phyloP scores from a whole-genome alignment of 2,329 filamentous ascomycete species.

The Colletotrichum theobromicola region DNA sequence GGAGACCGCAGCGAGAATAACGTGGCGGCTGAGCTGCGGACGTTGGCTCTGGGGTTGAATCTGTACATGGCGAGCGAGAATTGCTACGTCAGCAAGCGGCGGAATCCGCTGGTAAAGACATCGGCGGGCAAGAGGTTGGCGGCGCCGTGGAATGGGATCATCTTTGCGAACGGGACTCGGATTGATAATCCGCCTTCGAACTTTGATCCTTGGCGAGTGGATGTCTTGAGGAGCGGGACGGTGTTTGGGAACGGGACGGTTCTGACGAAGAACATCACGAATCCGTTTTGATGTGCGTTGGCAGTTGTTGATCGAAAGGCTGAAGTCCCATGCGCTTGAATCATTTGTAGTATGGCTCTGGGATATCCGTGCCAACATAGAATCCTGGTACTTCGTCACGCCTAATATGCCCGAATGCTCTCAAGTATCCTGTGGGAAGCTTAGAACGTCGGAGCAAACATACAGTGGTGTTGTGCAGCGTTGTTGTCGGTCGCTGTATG shows the following conservation, averaged over 20 bases:
- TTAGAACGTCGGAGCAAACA: no score
- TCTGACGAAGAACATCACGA: constrained; percentile 23
- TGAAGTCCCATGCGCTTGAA: no score
- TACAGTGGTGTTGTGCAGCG: no score
- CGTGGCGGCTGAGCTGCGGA: constrained; percentile 36
- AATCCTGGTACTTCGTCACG: no score
- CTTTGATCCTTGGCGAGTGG: constrained; percentile 24
- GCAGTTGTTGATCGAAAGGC: no score
- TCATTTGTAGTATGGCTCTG: no score
- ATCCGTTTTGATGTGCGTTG: no score
- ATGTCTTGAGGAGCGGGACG: constrained; percentile 29
- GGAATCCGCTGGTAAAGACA: constrained; percentile 27
- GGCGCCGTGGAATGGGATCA: constrained; percentile 31
- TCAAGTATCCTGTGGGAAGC: no score
- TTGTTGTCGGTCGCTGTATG: no score
- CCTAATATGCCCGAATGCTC: no score
- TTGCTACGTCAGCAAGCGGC: constrained; percentile 28
- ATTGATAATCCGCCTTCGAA: constrained; percentile 25
- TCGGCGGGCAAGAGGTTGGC: not conserved
- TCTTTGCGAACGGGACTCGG: constrained; percentile 35
- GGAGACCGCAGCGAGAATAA: constrained; percentile 29
- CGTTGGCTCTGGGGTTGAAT: constrained; percentile 33
- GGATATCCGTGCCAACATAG: no score
- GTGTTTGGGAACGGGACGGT: constrained; percentile 29
- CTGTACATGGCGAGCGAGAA: constrained; percentile 39